Evolutionary conservation across 192 early-diverging fungal genomes (phyloP).

Genomic region (Anaeromyces robustus): DNA sequence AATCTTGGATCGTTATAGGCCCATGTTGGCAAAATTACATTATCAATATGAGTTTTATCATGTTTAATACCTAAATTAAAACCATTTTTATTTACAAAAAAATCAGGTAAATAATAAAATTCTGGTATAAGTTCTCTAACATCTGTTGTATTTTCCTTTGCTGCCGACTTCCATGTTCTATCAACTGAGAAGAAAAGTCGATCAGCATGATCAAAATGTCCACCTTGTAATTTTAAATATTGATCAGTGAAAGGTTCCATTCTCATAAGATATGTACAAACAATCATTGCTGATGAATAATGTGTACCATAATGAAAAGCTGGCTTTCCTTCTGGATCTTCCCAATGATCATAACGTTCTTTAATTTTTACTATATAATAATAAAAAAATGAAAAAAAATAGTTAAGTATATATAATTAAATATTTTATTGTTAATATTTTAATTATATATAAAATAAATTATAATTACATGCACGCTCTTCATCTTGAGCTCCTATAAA

Average conservation of each 20-base stretch:
- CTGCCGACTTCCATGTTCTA: constrained; percentile 59
- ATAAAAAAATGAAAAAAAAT: background rate
- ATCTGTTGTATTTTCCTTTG: constrained; percentile 55
- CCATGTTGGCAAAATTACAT: constrained; percentile 77
- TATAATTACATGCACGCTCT: constrained; percentile 2
- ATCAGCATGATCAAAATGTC: constrained; percentile 72
- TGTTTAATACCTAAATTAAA: constrained; percentile 53
- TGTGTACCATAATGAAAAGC: constrained; percentile 91
- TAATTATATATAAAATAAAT: background rate
- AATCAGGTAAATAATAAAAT: constrained; percentile 91
- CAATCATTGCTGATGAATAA: constrained; percentile 83
- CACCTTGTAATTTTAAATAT: constrained; percentile 59
- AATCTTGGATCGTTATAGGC: constrained; percentile 58
- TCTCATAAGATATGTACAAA: constrained; percentile 75
- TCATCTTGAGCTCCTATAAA: background rate
- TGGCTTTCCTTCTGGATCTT: constrained; percentile 11
- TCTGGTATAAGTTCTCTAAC: constrained; percentile 92
- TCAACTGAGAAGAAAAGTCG: constrained; percentile 60
- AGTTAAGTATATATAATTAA: background rate
- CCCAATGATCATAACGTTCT: constrained; percentile 46
- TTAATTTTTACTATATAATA: constrained; percentile 34
- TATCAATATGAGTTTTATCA: constrained; percentile 29
- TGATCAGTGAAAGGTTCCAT: constrained; percentile 79
- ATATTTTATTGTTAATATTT: background rate
- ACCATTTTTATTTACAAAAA: constrained; percentile 57